Evolutionary conservation across 2,329 filamentous ascomycete genomes (phyloP).

Genomic region (Westerdykella ornata): DNA sequence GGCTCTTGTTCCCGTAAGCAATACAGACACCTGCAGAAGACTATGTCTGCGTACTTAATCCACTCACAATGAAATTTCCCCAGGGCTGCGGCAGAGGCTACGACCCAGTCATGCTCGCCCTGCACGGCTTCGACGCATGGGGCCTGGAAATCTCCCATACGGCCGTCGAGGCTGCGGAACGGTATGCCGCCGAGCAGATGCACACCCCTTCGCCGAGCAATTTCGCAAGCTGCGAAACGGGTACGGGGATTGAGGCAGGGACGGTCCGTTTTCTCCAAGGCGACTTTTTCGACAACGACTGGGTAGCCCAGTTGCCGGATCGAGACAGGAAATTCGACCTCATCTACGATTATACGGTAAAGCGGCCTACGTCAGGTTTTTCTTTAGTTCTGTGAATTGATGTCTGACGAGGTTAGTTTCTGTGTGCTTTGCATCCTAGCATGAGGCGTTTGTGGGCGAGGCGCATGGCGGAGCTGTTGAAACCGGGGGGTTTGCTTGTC

Average conservation of each 20-base stretch:
- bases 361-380: conserved; percentile 9
- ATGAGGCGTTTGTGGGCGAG: conserved; percentile 51
- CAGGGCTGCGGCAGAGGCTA: conserved; percentile 68
- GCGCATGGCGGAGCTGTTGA: conserved; percentile 49
- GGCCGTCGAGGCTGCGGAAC: conserved; percentile 27
- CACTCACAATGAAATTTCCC: neutral
- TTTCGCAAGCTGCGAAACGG: conserved; percentile 37
- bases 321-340: conserved; percentile 45
- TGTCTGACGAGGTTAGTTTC: conserved; percentile 41
- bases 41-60: neutral
- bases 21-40: too few species aligned
- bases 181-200: conserved; percentile 10
- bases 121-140: conserved; percentile 65
- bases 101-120: conserved; percentile 66
- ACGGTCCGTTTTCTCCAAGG: conserved; percentile 51
- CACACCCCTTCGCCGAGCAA: conserved; percentile 13
- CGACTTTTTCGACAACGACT: conserved; percentile 59
- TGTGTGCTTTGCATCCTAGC: conserved; percentile 51
- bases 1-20: conserved; percentile 58
- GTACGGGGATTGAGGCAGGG: conserved; percentile 39
- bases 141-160: conserved; percentile 60
- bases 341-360: conserved; percentile 55
- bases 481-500: conserved; percentile 46
- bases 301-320: conserved; percentile 38
- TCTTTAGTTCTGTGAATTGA: neutral